phyloP scores from a whole-genome alignment of 2,329 filamentous ascomycete genomes.

The Neofusicoccum parvum region DNA sequence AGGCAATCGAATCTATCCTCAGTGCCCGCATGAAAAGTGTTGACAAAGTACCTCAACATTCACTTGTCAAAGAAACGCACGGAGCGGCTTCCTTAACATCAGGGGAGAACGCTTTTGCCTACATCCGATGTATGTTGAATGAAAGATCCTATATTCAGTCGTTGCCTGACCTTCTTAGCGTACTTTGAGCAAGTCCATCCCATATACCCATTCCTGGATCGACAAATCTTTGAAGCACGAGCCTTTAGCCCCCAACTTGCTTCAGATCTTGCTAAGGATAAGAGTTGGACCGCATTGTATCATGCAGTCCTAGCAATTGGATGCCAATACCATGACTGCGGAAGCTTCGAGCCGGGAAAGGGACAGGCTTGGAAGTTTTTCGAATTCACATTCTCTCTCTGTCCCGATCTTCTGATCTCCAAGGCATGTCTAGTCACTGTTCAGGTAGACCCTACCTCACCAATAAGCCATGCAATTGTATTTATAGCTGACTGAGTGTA shows the following conservation, averaged over 20 bases:
- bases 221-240: slow-evolving; percentile 37
- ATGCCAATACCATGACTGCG: slow-evolving; percentile 38
- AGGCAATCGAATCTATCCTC: slow-evolving; percentile 26
- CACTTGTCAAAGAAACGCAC: background rate
- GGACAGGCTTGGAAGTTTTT: slow-evolving; percentile 46
- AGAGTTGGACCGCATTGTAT: slow-evolving; percentile 44
- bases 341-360: slow-evolving; percentile 43
- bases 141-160: too few species aligned
- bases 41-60: background rate
- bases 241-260: slow-evolving; percentile 32
- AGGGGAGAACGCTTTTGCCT: background rate
- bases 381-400: slow-evolving; percentile 38
- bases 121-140: background rate
- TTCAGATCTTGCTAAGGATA: slow-evolving; percentile 30
- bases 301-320: slow-evolving; percentile 43
- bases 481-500: too few species aligned
- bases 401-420: slow-evolving; percentile 37
- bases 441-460: slow-evolving; percentile 21
- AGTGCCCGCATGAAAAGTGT: slow-evolving; percentile 24
- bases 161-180: slow-evolving; percentile 25
- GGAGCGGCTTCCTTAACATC: background rate
- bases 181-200: slow-evolving; percentile 47
- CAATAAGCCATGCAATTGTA: too few species aligned
- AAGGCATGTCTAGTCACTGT: slow-evolving; percentile 28
- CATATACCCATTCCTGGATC: slow-evolving; percentile 46